These are phyloP conservation scores for Paracoccidioides lutzii DNA, from an alignment of 2,329 filamentous ascomycete species.

Conservation along the genomic window DNA sequence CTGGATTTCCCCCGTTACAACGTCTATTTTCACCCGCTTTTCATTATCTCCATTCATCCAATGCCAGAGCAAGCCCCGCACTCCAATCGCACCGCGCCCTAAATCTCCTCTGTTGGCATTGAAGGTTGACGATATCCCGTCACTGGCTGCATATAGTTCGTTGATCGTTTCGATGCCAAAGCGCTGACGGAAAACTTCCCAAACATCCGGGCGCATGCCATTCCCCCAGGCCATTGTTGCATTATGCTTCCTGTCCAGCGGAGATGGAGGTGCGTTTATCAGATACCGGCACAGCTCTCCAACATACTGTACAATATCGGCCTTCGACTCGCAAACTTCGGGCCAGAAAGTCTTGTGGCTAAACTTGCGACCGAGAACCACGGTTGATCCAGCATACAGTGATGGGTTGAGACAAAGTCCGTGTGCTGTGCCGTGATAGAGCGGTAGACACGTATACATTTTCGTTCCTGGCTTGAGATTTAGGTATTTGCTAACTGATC, in stretches of 20 bases:
- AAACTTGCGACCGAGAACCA: constrained; percentile 36
- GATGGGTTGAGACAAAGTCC: constrained; percentile 34
- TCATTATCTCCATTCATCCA: constrained; percentile 2
- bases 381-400: constrained; percentile 27
- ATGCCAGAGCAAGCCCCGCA: neutral
- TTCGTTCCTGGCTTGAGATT: constrained; percentile 18
- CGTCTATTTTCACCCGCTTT: constrained; percentile 3
- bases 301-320: constrained; percentile 34
- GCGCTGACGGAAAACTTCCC: constrained; percentile 27
- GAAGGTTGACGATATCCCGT: constrained; percentile 15
- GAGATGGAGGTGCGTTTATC: constrained; percentile 31
- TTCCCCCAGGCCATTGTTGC: constrained; percentile 35
- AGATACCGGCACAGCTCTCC: constrained; percentile 40
- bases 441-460: constrained; percentile 35
- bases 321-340: constrained; percentile 31
- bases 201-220: constrained; percentile 31
- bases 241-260: constrained; percentile 33
- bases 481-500: constrained; percentile 21
- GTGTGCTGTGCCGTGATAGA: constrained; percentile 37
- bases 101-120: constrained; percentile 2
- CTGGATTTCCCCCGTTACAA: constrained; percentile 1
- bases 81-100: neutral
- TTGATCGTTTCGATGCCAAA: constrained; percentile 28
- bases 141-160: constrained; percentile 29
- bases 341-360: constrained; percentile 35